Evolutionary conservation across 2,329 filamentous ascomycete species (phyloP), one percentile per base, ranked within the genome.

Genomic region (Pyrenochaeta sp.): DNA sequence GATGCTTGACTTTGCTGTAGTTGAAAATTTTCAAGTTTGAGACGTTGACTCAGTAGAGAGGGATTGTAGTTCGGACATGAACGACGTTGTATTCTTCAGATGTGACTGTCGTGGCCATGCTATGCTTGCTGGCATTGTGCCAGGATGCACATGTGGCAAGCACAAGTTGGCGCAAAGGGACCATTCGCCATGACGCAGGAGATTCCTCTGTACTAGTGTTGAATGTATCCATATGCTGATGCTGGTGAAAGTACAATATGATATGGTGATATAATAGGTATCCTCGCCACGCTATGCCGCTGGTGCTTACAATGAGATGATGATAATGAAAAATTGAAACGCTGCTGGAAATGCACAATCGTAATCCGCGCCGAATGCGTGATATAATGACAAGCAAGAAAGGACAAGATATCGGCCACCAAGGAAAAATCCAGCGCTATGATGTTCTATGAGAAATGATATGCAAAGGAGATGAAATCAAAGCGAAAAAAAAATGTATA

Each of bases 371-470:
- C 56, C 45, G 52, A 53, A 54, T 49, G 56, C 62, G 58, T 67
- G 58, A 52, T 67, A 64, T 69, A 59, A 52, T 51, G 55, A 61
- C 49, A 64, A 62, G 43, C 37, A 37, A 50, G 45, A 35, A 51
- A 55, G 56, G 33, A 36, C 47, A 46, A n/a, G 48, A 61, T 51
- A 54, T 61, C 55, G 57, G 7, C 66, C 60, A 63, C 58, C 47
- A 50, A 59, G 58, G 54, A 44, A 57, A 53, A 59, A 47, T 46
- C 51, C 55, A 56, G 51, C 68, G 68, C 70, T 72, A 67, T 70
- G 66, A 69, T 68, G 62, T 61, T 59, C 40, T 56, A 46, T 51
- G 43, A 36, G 50, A 60, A 54, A 56, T 50, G 46, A 64, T 56
- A 60, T 57, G 18, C 32, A 58, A 56, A 58, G 45, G 51, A 61